Base-by-base conservation (phyloP, 805 yeast genomes). In the Kockiozyma suomiensis region DNA sequence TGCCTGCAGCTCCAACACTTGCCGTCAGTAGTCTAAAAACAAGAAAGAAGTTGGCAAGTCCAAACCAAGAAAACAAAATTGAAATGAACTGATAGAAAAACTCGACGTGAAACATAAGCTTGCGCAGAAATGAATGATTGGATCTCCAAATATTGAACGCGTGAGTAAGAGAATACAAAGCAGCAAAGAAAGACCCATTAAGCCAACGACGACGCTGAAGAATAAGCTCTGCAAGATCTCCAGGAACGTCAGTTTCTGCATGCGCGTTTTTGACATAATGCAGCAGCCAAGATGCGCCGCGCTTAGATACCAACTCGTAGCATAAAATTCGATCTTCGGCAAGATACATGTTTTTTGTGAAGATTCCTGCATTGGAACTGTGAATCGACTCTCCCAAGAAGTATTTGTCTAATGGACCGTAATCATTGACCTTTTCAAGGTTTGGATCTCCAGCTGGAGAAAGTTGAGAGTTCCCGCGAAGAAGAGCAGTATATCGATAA, bases 141-240 rank as follows among this genome's bases (percentile, higher is more conserved):
- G 97, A 89, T 62, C 82, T 78, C 96, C 97, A 93, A 58, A 94
- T 88, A 68, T 88, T 88, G 57, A 84, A 81, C 81, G 92, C 90
- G 72, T 92, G 96, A 57, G 88, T 70, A 65, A 89, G 89, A 1
- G 97, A 85, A 72, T 88, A 94, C 56, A 92, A 78, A 2, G 98
- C 98, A 0, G 99, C 98, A 77, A 94, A 94, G 71, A 94, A 82
- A 1, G 99, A 96, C 73, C 99, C 99, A 74, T 93, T 93, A 62
- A 93, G 81, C 99, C 99, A 93, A 79, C 99, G 85, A 78, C 99
- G 87, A 78, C 99, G 86, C 77, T 93, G 99, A 57, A 94, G 83
- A 54, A 93, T 89, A 70, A 94, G 90, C 71, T 94, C 98, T 10
- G 55, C 43, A 7, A 56, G 23, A 47, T 43, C 55, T 66, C 88